phyloP scores from a whole-genome alignment of 345 rosid species.

The Odontarrhena argentea region DNA sequence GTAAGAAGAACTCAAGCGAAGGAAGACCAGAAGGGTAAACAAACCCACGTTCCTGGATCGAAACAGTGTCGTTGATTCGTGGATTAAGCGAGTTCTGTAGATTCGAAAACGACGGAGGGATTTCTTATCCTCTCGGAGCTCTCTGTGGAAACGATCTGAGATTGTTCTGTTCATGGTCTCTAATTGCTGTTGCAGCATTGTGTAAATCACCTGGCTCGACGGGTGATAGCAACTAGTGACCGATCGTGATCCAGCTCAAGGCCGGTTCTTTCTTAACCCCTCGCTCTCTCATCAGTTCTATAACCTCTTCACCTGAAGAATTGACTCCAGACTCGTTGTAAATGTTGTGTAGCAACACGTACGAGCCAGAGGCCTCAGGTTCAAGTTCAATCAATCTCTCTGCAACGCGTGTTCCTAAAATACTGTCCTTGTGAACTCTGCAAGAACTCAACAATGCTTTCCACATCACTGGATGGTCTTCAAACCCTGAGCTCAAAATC shows the following conservation, averaged over 20 bases:
- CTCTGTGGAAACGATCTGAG: constrained; percentile 38
- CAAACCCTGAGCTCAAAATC: constrained; percentile 46
- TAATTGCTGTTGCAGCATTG: constrained; percentile 36
- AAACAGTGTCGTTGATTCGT: constrained; percentile 44
- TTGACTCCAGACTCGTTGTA: constrained; percentile 46
- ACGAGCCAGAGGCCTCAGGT: constrained; percentile 51
- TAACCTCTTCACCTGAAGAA: constrained; percentile 41
- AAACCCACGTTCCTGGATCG: constrained; percentile 52
- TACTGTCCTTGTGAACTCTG: constrained; percentile 44
- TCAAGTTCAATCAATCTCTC: constrained; percentile 51
- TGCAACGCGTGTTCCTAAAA: constrained; percentile 46
- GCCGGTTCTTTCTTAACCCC: constrained; percentile 61
- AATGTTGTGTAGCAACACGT: constrained; percentile 50
- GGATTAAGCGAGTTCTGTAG: constrained; percentile 44
- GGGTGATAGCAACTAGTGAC: constrained; percentile 41
- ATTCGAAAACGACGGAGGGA: constrained; percentile 64
- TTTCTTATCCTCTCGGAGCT: constrained; percentile 39
- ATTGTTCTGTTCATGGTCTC: constrained; percentile 44
- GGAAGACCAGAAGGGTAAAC: constrained; percentile 80
- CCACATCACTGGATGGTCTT: constrained; percentile 56
- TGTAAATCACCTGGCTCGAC: constrained; percentile 35
- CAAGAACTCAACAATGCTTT: constrained; percentile 58
- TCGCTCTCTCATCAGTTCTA: constrained; percentile 46
- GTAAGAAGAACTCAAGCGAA: constrained; percentile 81
- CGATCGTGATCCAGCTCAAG: constrained; percentile 51